phyloP scores from a whole-genome alignment of 352 stramenopile species.

The Pythium brachiatum region DNA sequence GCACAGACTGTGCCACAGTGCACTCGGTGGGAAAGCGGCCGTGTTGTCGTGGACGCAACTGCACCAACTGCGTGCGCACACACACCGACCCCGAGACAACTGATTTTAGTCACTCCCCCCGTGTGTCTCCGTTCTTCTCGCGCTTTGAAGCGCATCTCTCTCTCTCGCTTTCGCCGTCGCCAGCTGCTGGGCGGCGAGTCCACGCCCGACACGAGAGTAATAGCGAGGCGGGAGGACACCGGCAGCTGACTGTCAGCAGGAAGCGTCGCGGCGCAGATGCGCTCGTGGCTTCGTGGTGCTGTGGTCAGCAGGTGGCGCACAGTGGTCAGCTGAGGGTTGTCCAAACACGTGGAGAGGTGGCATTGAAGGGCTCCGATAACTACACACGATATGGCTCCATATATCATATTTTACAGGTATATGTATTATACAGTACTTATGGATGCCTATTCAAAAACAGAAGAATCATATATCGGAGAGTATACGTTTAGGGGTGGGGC shows the following conservation, averaged over 20 bases:
- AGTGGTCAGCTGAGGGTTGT: conserved; percentile 1
- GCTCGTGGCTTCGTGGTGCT: background rate
- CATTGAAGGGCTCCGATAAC: background rate
- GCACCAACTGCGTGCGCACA: background rate
- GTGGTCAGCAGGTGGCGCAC: background rate
- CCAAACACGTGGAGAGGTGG: background rate
- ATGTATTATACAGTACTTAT: too few relatives aligned
- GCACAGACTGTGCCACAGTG: background rate
- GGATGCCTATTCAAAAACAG: too few relatives aligned
- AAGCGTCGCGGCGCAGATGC: background rate
- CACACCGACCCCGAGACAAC: conserved; percentile 3
- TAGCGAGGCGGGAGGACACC: background rate
- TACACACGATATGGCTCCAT: background rate
- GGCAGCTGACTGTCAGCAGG: background rate
- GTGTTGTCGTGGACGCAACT: conserved; percentile 3
- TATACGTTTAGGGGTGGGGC: background rate
- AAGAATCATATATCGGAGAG: too few relatives aligned
- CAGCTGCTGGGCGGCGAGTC: conserved; percentile 4
- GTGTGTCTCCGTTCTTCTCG: background rate
- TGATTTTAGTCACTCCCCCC: conserved; percentile 3
- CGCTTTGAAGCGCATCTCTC: conserved; percentile 1
- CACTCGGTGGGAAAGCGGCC: conserved; percentile 23
- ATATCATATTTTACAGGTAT: background rate
- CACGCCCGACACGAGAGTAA: background rate
- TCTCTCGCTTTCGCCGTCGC: conserved; percentile 2